Evolutionary conservation across 2,329 filamentous ascomycete species (phyloP), one percentile per base, ranked within the genome.

Genomic region (Colletotrichum navitas): DNA sequence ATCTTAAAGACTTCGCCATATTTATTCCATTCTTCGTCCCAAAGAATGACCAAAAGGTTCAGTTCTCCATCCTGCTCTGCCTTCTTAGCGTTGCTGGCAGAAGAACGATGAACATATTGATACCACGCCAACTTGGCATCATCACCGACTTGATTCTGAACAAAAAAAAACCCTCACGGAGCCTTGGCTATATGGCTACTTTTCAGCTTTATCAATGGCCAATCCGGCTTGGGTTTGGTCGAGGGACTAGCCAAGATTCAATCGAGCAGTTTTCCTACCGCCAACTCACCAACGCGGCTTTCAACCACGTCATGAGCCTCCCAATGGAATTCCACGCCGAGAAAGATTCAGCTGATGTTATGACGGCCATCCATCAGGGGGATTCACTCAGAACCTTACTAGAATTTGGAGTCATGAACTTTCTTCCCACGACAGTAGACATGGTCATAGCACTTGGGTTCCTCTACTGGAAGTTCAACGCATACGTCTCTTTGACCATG

Each of bases 321-420:
- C 91, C 90, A 0, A 91, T 91, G 81, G 90, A 93, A 72, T 93
- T 93, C 66, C 91, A 94, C 76, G 88, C 89, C 24, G 86, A 86
- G 61, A 91, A 91, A 74, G 86, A 88, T 65, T 90, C 89, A 1
- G 90, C 89, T 1, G 88, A 92, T 72, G 83, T 93, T 0, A 88
- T 90, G 78, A 87, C 89, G 73, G 87, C 90, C 3, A 86, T 93
- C n/a, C 84, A 87, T 62, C 90, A 92, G 74, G 92, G 90, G 0
- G 83, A 86, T 51, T 85, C 89, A 2, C 81, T 93, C 16, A 87
- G 88, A 52, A 83, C 87, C 47, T 79, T 93, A 2, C 81, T 93
- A 14, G 87, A 92, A 55, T 86, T 86, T 49, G 80, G 90, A 5
- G 79, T 90, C 2, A 90, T 93, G 71, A 83, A 88, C 21, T 82